Conservation (phyloP, 169 alveolate genomes). For the Plasmodium coatneyi region DNA sequence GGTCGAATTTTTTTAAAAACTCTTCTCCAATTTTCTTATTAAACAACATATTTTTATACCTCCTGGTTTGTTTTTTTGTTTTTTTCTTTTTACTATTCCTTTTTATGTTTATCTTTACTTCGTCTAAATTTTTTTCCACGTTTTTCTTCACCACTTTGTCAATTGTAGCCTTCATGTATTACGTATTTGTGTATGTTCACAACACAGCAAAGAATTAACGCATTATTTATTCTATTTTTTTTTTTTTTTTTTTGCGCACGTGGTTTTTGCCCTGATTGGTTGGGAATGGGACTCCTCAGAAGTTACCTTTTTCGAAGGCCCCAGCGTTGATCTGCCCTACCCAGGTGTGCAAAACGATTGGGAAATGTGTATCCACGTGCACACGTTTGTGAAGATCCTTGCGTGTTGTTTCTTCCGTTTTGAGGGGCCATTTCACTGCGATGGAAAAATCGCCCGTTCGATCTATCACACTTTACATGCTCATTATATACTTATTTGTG, state of each 20-base stretch:
- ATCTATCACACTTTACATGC: background rate
- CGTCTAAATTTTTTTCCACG: conserved; percentile 4
- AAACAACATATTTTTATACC: conserved; percentile 32
- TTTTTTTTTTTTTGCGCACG: background rate
- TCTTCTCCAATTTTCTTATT: conserved; percentile 11
- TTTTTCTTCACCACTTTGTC: conserved; percentile 19
- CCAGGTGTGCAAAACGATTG: background rate
- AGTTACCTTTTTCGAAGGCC: background rate
- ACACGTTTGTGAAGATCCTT: background rate
- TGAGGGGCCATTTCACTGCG: background rate
- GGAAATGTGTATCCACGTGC: background rate
- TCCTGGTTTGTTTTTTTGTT: conserved; percentile 38
- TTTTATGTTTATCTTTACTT: conserved; percentile 20
- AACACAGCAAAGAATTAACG: background rate
- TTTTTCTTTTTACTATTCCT: conserved; percentile 11
- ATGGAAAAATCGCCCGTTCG: background rate
- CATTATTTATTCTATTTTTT: background rate
- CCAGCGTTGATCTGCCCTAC: background rate
- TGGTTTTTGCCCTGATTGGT: background rate
- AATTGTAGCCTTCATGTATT: conserved; percentile 2
- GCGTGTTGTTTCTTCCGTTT: background rate
- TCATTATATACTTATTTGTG: background rate
- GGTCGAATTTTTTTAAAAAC: conserved; percentile 16
- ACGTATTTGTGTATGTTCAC: conserved; percentile 3
- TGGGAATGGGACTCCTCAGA: background rate